Evolutionary conservation across 2,329 filamentous ascomycete species (phyloP).

Genomic region (Monosporascus ibericus): DNA sequence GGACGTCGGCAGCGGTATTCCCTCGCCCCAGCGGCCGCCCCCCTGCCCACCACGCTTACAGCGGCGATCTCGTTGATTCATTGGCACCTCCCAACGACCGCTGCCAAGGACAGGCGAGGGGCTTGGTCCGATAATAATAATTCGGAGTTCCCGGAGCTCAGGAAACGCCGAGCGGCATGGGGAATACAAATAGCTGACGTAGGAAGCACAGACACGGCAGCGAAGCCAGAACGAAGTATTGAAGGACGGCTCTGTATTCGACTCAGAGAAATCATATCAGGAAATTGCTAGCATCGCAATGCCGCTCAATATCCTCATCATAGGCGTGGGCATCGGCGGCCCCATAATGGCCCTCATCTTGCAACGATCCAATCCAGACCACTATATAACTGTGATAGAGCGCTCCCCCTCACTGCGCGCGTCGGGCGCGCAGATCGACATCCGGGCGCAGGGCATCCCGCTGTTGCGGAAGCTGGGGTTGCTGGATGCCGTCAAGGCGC

Average conservation of each 20-base stretch:
- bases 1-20: no score
- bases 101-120: no score
- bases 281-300: constrained; percentile 2
- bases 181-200: no score
- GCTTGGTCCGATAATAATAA: no score
- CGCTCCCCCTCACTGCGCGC: constrained; percentile 30
- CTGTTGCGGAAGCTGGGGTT: constrained; percentile 35
- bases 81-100: no score
- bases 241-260: neutral
- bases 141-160: no score
- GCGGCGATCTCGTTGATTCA: no score
- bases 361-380: constrained; percentile 27
- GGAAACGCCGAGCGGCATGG: no score
- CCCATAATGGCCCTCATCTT: constrained; percentile 37
- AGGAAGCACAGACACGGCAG: no score
- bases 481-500: constrained; percentile 27
- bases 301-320: constrained; percentile 40
- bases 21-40: no score
- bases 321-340: constrained; percentile 39
- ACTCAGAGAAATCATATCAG: neutral
- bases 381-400: constrained; percentile 38
- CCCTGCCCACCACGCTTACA: no score
- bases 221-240: no score
- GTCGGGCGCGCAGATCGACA: constrained; percentile 39
- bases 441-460: constrained; percentile 35